Percentiles rank a stretch among this genome's conserved stretches.
Conservation (phyloP, 2,329 filamentous ascomycete genomes). For the Cordyceps militaris region DNA sequence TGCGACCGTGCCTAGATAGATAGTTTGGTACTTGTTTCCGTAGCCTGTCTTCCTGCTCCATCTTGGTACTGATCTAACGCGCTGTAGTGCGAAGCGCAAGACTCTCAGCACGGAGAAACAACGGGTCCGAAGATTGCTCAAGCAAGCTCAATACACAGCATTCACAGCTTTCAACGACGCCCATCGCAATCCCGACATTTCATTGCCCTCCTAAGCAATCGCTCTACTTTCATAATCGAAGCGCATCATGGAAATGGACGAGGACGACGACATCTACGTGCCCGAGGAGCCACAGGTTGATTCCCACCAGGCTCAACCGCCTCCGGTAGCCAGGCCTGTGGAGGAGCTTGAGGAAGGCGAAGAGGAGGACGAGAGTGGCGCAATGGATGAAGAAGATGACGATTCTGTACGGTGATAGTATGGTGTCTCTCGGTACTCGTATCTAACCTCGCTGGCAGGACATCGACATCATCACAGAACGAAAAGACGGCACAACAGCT, state of each 20-base stretch:
- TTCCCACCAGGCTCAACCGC: slow-evolving; percentile 23
- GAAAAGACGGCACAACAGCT: slow-evolving; percentile 56
- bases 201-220: background rate
- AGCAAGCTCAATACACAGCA: background rate
- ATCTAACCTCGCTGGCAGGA: slow-evolving; percentile 35
- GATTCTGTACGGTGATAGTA: slow-evolving; percentile 36
- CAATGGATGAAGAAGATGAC: slow-evolving; percentile 54
- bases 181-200: background rate
- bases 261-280: slow-evolving; percentile 61
- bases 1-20: background rate
- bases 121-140: slow-evolving; percentile 1
- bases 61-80: background rate
- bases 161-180: background rate
- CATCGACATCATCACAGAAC: slow-evolving; percentile 61
- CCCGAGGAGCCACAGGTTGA: slow-evolving; percentile 47
- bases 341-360: slow-evolving; percentile 58
- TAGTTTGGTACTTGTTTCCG: background rate
- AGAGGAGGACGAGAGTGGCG: slow-evolving; percentile 54
- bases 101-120: background rate
- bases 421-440: too few relatives aligned
- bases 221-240: background rate
- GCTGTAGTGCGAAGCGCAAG: slow-evolving; percentile 2
- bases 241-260: slow-evolving; percentile 55
- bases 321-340: slow-evolving; percentile 27
- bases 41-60: too few relatives aligned